These are phyloP conservation scores for Colletotrichum incanum DNA, from an alignment of 2,329 filamentous ascomycete species.

Conservation along the genomic window DNA sequence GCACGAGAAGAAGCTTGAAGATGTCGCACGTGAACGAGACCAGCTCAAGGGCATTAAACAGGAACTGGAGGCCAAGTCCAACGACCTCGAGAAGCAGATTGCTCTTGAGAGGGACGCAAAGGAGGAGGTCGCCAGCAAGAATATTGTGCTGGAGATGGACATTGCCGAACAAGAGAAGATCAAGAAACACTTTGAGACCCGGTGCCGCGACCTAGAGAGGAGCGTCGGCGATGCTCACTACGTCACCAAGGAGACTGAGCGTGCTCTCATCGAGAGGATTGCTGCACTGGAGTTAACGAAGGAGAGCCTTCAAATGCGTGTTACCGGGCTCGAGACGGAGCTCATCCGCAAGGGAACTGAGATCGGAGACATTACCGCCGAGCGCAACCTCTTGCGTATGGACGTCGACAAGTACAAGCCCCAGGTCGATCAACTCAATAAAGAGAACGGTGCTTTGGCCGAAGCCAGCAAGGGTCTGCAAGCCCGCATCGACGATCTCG, in stretches of 20 bases:
- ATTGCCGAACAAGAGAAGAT: constrained; percentile 22
- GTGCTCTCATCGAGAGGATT: constrained; percentile 40
- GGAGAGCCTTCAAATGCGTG: constrained; percentile 35
- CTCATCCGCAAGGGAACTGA: constrained; percentile 35
- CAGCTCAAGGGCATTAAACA: constrained; percentile 37
- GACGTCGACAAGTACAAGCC: constrained; percentile 37
- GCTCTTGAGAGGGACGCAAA: constrained; percentile 30
- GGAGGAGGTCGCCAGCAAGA: constrained; percentile 24
- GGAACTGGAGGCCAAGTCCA: constrained; percentile 34
- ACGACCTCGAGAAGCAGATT: constrained; percentile 30
- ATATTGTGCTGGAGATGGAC: constrained; percentile 23
- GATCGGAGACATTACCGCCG: constrained; percentile 39
- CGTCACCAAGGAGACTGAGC: constrained; percentile 39
- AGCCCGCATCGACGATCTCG: constrained; percentile 38
- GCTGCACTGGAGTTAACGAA: constrained; percentile 42
- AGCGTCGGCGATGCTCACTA: constrained; percentile 38
- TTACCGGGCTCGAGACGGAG: constrained; percentile 38
- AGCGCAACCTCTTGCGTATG: constrained; percentile 35
- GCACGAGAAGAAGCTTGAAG: constrained; percentile 30
- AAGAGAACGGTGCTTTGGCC: constrained; percentile 36
- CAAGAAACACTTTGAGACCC: constrained; percentile 19
- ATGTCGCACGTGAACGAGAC: constrained; percentile 28
- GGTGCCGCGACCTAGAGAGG: constrained; percentile 32
- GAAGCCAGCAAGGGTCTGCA: constrained; percentile 37
- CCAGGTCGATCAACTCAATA: constrained; percentile 32